A percentile compares a stretch with the other conserved stretches of the same genome.
These are phyloP conservation scores for Fistulinella prunicolor DNA, from an alignment of 768 basidiomycete genomes.

Conservation along the genomic window DNA sequence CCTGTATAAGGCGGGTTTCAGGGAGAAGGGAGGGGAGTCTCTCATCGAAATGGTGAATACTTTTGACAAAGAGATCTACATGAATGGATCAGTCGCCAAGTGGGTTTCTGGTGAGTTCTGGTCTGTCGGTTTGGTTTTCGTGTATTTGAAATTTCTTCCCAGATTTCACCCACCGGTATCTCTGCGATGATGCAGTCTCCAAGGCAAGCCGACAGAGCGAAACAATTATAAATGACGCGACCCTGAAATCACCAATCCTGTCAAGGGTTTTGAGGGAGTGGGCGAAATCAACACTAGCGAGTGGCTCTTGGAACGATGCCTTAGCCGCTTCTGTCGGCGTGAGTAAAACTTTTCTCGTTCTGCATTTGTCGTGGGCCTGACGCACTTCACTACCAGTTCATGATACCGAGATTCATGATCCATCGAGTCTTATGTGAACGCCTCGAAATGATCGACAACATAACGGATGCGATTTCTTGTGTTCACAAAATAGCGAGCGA, in stretches of 20 bases:
- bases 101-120: not conserved
- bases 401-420: not conserved
- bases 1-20: not conserved
- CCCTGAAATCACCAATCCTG: not conserved
- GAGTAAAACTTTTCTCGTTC: not conserved
- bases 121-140: not conserved
- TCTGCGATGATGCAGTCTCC: not conserved
- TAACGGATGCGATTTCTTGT: not conserved
- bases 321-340: not conserved
- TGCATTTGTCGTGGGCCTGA: no score
- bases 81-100: not conserved
- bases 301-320: constrained; percentile 6
- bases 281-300: not conserved
- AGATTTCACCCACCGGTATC: not conserved
- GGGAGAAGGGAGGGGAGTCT: not conserved
- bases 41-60: not conserved
- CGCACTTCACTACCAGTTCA: not conserved
- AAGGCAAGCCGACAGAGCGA: not conserved
- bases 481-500: not conserved
- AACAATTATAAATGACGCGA: not conserved
- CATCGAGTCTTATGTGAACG: not conserved
- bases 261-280: constrained; percentile 5
- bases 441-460: not conserved
- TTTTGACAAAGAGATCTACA: not conserved
- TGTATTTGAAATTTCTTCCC: not conserved